Percentiles rank a stretch among this genome's conserved stretches.
Conservation (phyloP, 73 alveolate species). For the Stentor roeselii region DNA sequence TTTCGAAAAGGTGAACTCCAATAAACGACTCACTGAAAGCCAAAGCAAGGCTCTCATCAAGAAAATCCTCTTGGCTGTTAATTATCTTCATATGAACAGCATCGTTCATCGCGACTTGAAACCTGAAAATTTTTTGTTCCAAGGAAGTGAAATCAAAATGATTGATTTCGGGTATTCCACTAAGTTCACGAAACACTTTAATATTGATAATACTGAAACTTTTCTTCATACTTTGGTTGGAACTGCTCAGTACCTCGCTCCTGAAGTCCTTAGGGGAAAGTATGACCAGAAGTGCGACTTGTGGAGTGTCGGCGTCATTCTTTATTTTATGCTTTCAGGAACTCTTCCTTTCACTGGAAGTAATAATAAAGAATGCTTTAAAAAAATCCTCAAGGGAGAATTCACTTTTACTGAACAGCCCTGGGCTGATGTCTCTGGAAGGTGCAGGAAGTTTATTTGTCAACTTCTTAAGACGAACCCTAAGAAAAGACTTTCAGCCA, state of each 20-base stretch:
- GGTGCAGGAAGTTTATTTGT: not conserved
- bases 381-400: conserved; percentile 5
- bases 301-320: conserved; percentile 15
- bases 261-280: conserved; percentile 8
- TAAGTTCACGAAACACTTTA: not conserved
- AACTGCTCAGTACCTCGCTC: conserved; percentile 4
- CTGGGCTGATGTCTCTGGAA: not conserved
- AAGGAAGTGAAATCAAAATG: not conserved
- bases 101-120: conserved; percentile 3
- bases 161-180: conserved; percentile 19
- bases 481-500: conserved; percentile 1
- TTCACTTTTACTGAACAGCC: not conserved
- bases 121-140: conserved; percentile 18
- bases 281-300: conserved; percentile 2
- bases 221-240: not conserved
- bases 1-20: not conserved
- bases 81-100: not conserved
- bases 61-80: conserved; percentile 12
- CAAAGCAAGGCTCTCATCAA: not conserved
- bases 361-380: conserved; percentile 6
- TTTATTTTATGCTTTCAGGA: conserved; percentile 22
- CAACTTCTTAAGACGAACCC: not conserved
- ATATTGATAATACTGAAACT: not conserved
- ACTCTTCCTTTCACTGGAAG: conserved; percentile 10
- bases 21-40: not conserved